Conservation (phyloP, 2,329 filamentous ascomycete genomes). For the Fusarium sp. region DNA sequence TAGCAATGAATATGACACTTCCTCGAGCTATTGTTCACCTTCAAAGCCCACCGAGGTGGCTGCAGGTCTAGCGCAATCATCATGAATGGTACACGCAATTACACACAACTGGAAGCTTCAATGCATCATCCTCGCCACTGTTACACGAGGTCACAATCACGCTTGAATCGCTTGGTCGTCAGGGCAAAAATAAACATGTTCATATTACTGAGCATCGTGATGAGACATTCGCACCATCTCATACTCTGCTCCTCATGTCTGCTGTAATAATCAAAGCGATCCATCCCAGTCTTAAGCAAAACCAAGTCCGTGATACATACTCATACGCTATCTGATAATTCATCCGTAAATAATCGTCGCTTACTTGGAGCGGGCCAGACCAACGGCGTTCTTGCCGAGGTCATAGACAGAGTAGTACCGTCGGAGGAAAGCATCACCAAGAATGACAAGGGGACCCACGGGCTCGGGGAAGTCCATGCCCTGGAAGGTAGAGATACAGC, state of each 20-base stretch:
- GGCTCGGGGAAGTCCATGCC: slow-evolving; percentile 93
- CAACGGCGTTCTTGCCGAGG: slow-evolving; percentile 87
- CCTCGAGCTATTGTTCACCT: not conserved
- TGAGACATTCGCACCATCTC: slow-evolving; percentile 21
- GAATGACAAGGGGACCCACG: slow-evolving; percentile 90
- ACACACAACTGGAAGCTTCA: not conserved
- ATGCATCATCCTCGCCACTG: slow-evolving; percentile 2
- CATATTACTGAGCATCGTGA: slow-evolving; percentile 41
- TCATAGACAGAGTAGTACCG: slow-evolving; percentile 98
- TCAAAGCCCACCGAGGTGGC: slow-evolving; percentile 14
- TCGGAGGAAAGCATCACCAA: slow-evolving; percentile 88
- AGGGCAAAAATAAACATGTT: slow-evolving; percentile 23
- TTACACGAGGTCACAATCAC: not conserved
- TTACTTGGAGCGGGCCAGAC: slow-evolving; percentile 85
- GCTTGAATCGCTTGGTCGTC: not conserved
- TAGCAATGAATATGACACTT: not conserved
- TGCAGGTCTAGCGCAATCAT: slow-evolving; percentile 34
- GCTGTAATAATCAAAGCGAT: slow-evolving; percentile 33
- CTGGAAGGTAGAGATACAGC: slow-evolving; percentile 97
- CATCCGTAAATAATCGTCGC: slow-evolving; percentile 21
- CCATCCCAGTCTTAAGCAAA: slow-evolving; percentile 30
- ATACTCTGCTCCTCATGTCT: slow-evolving; percentile 10
- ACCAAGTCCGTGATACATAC: slow-evolving; percentile 32
- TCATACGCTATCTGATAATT: slow-evolving; percentile 36
- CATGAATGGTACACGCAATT: slow-evolving; percentile 4